These are phyloP conservation scores for Trichosporon coremiiforme DNA, from an alignment of 1,284 basidiomycete species.

Conservation along the genomic window DNA sequence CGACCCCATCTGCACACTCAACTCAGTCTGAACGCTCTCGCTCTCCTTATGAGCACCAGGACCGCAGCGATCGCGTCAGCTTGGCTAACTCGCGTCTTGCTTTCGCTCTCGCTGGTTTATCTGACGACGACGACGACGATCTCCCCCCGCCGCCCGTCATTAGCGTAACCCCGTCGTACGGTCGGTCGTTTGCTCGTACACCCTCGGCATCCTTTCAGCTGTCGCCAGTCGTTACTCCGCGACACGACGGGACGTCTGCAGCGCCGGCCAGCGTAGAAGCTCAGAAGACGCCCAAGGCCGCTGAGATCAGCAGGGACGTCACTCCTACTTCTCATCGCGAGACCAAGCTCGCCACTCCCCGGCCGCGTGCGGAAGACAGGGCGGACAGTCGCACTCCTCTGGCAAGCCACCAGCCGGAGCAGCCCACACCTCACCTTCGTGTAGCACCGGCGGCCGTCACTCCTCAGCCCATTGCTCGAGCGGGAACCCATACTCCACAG, in stretches of 20 bases:
- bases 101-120: background rate
- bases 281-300: background rate
- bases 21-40: slow-evolving; percentile 5
- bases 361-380: background rate
- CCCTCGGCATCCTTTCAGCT: background rate
- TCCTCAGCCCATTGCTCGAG: too few species aligned
- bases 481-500: background rate
- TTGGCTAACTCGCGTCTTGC: slow-evolving; percentile 12
- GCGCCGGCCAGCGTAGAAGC: background rate
- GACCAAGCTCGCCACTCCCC: background rate
- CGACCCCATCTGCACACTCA: slow-evolving; percentile 1
- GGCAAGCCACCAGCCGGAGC: background rate
- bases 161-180: background rate
- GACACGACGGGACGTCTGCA: background rate
- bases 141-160: background rate
- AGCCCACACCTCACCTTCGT: background rate
- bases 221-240: background rate
- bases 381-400: background rate
- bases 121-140: slow-evolving; percentile 11
- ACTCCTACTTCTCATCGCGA: background rate
- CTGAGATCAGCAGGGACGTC: background rate
- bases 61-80: background rate
- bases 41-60: background rate
- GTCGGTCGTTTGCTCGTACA: background rate
- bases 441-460: background rate